A percentile compares a stretch with the other conserved stretches of the same genome.
These are phyloP conservation scores for Cutaneotrichosporon sp. DNA, from an alignment of 1,284 basidiomycete genomes.

Conservation along the genomic window DNA sequence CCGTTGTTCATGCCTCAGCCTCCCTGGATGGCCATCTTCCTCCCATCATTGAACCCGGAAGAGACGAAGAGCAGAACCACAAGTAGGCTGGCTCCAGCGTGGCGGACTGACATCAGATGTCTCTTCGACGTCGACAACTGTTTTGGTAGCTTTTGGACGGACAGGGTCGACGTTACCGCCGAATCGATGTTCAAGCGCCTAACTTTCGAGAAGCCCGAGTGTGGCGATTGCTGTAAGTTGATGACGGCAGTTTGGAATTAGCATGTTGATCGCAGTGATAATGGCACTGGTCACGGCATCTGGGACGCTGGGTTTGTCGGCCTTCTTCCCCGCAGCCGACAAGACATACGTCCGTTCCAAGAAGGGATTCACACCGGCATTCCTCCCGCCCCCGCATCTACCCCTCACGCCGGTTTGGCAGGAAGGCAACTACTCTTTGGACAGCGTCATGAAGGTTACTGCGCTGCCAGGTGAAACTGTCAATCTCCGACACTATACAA, in stretches of 20 bases:
- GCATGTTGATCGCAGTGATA: constrained; percentile 45
- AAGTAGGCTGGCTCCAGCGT: constrained; percentile 12
- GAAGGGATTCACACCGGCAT: constrained; percentile 12
- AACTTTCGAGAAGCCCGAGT: constrained; percentile 50
- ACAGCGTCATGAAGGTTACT: constrained; percentile 42
- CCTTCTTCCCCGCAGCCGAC: constrained; percentile 49
- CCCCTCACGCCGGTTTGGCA: constrained; percentile 51
- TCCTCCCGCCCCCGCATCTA: constrained; percentile 45
- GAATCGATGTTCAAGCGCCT: constrained; percentile 53
- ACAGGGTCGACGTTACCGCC: constrained; percentile 24
- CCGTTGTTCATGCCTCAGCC: constrained; percentile 14
- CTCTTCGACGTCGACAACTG: constrained; percentile 42
- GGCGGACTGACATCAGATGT: constrained; percentile 20
- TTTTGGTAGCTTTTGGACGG: constrained; percentile 44
- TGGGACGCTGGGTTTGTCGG: constrained; percentile 51
- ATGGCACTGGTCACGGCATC: constrained; percentile 52
- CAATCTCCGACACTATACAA: constrained; percentile 49
- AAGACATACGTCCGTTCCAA: constrained; percentile 18
- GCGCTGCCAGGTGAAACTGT: constrained; percentile 34
- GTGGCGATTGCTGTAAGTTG: constrained; percentile 56
- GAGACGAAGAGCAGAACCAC: constrained; percentile 13
- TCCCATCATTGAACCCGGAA: constrained; percentile 23
- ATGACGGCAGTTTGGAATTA: constrained; percentile 12
- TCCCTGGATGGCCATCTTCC: constrained; percentile 45
- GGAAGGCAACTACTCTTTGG: constrained; percentile 50